Evolutionary conservation across 257 asterid genomes (phyloP).

Genomic region (Scutellaria minor): DNA sequence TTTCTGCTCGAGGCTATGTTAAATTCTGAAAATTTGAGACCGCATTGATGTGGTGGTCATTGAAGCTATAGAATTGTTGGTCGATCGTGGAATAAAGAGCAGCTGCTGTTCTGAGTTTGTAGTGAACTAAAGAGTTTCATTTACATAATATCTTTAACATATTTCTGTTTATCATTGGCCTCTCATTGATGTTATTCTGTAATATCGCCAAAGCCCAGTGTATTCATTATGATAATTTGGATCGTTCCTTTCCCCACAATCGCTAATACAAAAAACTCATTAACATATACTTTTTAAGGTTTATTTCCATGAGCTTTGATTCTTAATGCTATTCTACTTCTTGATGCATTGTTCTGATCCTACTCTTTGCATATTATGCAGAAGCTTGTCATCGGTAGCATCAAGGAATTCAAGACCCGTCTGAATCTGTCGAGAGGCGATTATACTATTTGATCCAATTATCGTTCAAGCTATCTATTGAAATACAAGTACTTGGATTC

Average conservation of each 20-base stretch:
- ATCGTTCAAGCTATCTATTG: conserved; percentile 4
- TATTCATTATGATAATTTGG: neutral
- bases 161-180: conserved; percentile 4
- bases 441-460: neutral
- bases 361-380: conserved; percentile 25
- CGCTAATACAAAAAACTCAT: neutral
- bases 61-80: conserved; percentile 14
- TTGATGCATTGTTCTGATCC: neutral
- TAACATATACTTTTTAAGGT: neutral
- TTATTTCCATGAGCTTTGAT: conserved; percentile 1
- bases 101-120: conserved; percentile 1
- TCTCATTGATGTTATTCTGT: neutral
- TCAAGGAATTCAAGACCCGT: conserved; percentile 1
- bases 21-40: neutral
- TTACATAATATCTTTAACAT: neutral
- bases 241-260: conserved; percentile 1
- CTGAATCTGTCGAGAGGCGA: neutral
- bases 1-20: conserved; percentile 5
- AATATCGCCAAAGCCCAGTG: neutral
- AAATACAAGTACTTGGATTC: neutral
- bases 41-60: neutral
- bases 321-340: neutral
- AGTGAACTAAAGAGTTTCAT: neutral
- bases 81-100: neutral
- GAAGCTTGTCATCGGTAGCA: conserved; percentile 28